Percentiles rank a stretch among this genome's conserved stretches.
Conservation (phyloP, 2,329 filamentous ascomycete genomes). For the Seiridium cupressi region DNA sequence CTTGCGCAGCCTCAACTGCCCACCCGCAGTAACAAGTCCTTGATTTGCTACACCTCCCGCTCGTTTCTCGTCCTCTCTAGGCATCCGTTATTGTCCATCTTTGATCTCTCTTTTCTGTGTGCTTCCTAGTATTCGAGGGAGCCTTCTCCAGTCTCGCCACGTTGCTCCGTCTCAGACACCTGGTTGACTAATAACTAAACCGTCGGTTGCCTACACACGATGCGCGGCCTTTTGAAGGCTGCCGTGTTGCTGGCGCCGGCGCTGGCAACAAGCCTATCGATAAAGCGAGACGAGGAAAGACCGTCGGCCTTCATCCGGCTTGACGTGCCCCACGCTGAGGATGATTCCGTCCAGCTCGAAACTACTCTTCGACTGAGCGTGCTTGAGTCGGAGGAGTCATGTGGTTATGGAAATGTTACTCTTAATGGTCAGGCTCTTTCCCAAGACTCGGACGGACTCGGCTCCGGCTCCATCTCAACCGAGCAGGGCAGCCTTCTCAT, state of each 20-base stretch:
- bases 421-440: conserved; percentile 43
- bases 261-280: conserved; percentile 25
- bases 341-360: conserved; percentile 15
- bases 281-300: conserved; percentile 5
- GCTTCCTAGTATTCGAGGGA: background rate
- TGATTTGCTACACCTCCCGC: conserved; percentile 13
- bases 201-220: conserved; percentile 23
- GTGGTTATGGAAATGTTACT: conserved; percentile 44
- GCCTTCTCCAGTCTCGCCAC: conserved; percentile 13
- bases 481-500: conserved; percentile 35
- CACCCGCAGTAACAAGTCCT: conserved; percentile 8
- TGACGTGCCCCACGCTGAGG: conserved; percentile 15
- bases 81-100: background rate
- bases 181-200: background rate
- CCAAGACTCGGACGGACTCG: conserved; percentile 36
- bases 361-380: conserved; percentile 41
- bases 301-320: conserved; percentile 25
- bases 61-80: conserved; percentile 3
- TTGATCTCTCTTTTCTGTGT: conserved; percentile 1
- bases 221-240: conserved; percentile 32
- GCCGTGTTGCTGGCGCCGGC: conserved; percentile 33
- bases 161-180: background rate
- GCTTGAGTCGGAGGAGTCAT: conserved; percentile 41
- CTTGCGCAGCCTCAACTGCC: conserved; percentile 20
- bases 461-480: conserved; percentile 39